These are phyloP conservation scores for Phytophthora palmivora DNA, from an alignment of 352 stramenopile genomes.

Conservation along the genomic window DNA sequence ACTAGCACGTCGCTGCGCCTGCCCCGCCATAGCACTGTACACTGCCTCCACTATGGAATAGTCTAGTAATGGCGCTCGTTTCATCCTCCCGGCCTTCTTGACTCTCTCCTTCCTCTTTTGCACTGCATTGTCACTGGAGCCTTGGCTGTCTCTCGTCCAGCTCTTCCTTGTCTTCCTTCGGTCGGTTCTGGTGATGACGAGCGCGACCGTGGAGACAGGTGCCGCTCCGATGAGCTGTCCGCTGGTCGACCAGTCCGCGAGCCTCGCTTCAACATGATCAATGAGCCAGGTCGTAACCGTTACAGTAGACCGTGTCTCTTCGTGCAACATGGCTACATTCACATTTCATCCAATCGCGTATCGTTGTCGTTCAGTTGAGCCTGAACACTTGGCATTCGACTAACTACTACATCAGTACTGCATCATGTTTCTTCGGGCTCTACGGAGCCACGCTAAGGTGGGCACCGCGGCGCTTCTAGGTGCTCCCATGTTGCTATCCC, in stretches of 20 bases:
- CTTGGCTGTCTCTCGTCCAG: constrained; percentile 3
- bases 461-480: constrained; percentile 45
- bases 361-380: constrained; percentile 16
- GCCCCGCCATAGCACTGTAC: constrained; percentile 56
- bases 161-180: constrained; percentile 13
- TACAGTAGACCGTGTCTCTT: too few relatives aligned
- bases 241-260: constrained; percentile 1
- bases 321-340: too few relatives aligned
- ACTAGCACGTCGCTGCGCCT: constrained; percentile 48
- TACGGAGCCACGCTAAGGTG: constrained; percentile 44
- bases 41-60: constrained; percentile 53
- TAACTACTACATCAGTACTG: constrained; percentile 8
- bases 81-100: constrained; percentile 52
- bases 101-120: constrained; percentile 37
- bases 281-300: too few relatives aligned
- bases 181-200: constrained; percentile 13
- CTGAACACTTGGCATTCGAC: constrained; percentile 19
- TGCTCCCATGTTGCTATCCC: constrained; percentile 42
- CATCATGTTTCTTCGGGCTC: constrained; percentile 54
- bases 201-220: constrained; percentile 1
- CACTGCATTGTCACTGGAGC: constrained; percentile 14
- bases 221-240: constrained; percentile 19
- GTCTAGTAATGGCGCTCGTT: constrained; percentile 60
- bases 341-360: constrained; percentile 21
- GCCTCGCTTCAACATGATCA: constrained; percentile 27